These are phyloP conservation scores for Aspergillus sergii DNA, from an alignment of 2,329 filamentous ascomycete genomes.

Conservation along the genomic window DNA sequence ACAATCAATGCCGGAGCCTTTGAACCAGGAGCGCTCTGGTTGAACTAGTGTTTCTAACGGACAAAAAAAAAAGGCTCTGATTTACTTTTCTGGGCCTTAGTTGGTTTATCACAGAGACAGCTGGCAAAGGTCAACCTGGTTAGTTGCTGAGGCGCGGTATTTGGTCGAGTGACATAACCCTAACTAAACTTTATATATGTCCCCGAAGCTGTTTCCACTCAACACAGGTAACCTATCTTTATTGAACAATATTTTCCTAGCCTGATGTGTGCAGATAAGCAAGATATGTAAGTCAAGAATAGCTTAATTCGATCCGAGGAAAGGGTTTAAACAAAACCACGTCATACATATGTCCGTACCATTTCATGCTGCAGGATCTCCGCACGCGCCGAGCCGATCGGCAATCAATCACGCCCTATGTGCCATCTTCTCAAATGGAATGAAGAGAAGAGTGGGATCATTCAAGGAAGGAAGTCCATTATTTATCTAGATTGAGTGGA, in stretches of 20 bases:
- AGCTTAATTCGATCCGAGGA: neutral
- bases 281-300: neutral
- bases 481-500: neutral
- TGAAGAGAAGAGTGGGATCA: neutral
- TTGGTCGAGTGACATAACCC: neutral
- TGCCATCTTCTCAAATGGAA: neutral
- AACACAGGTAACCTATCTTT: neutral
- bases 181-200: neutral
- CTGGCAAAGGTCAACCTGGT: neutral
- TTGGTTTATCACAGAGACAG: neutral
- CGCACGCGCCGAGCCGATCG: slow-evolving; percentile 3
- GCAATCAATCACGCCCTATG: neutral
- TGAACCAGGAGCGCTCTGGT: neutral
- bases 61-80: neutral
- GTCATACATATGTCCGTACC: slow-evolving; percentile 3
- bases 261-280: neutral
- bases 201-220: neutral
- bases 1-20: neutral
- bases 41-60: neutral
- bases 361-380: slow-evolving; percentile 6
- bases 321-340: neutral
- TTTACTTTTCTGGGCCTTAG: neutral
- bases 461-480: neutral
- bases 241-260: neutral
- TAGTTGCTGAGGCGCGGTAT: neutral